Evolutionary conservation across 2,329 filamentous ascomycete species (phyloP).

Genomic region (Rhinocladiella similis): DNA sequence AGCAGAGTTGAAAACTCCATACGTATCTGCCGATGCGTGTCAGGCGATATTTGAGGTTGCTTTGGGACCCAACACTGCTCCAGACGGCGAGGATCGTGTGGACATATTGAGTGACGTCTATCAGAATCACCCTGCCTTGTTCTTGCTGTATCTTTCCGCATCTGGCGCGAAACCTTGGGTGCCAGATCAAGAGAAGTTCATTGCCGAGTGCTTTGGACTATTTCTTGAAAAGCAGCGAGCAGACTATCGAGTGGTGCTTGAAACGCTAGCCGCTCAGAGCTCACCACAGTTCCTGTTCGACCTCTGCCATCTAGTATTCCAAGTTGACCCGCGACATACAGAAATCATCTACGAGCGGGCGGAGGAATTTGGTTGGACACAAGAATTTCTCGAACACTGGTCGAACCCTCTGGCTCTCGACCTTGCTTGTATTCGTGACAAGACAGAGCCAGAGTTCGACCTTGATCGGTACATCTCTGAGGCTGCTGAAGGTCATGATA

Average conservation of each 20-base stretch:
- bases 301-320: constrained; percentile 75
- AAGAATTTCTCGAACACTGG: constrained; percentile 69
- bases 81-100: constrained; percentile 55
- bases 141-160: constrained; percentile 50
- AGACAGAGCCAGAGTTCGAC: constrained; percentile 62
- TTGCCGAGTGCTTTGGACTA: constrained; percentile 64
- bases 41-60: constrained; percentile 65
- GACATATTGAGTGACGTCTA: constrained; percentile 62
- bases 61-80: constrained; percentile 43
- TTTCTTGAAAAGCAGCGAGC: constrained; percentile 78
- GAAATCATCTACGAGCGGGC: constrained; percentile 76
- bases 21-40: constrained; percentile 84
- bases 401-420: constrained; percentile 85
- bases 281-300: constrained; percentile 79
- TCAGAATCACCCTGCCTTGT: constrained; percentile 52
- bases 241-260: constrained; percentile 83
- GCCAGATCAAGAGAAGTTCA: constrained; percentile 48
- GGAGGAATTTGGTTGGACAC: constrained; percentile 78
- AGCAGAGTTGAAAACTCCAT: constrained; percentile 75
- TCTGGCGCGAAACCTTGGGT: constrained; percentile 51
- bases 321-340: constrained; percentile 66
- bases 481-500: constrained; percentile 35
- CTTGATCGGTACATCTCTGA: constrained; percentile 77
- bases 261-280: constrained; percentile 89
- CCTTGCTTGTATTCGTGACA: constrained; percentile 80